Base-by-base conservation (phyloP, 176 grass and related monocot species). In the Eleusine indica region DNA sequence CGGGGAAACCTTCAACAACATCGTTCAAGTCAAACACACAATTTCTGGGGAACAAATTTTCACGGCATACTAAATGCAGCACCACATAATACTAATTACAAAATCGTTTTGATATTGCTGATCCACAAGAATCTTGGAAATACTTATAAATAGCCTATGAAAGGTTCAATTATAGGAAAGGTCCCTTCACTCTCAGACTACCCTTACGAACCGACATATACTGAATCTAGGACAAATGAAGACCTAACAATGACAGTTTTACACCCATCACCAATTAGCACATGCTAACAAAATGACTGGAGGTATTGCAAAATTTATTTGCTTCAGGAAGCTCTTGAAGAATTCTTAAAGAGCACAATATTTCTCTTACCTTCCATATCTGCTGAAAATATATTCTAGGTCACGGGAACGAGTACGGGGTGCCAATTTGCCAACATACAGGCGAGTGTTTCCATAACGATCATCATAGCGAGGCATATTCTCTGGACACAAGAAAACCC, bases 1-100 rank as follows among this genome's bases (percentile, higher is more conserved):
- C 85, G 83, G 84, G 88, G 91, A 90, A 99, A 99, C 92, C 88
- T 97, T 97, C 95, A 97, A 97, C 93, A 99, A 99, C 86, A 96
- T 99, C 87, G 88, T 89, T 94, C 76, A 92, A 93, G 93, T 96
- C 92, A 99, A 91, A 91, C 82, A 92, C 86, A 84, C 80, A 90
- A 70, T 84, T 76, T 53, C 85, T 90, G 25, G 66, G 63, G 87
- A 70, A 70, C 65, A 82, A 90, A 39, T 81, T 89, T 90, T 80
- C 46, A 93, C 52, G 80, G 73, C 38, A 91, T 86, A 80, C 67
- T 73, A 82, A 64, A 70, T 77, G 79, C 80, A 79, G 68, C 54
- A 80, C 83, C 52, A 83, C 15, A 79, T 47, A 87, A 53, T 39
- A 83, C 74, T 83, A 77, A 76, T 57, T 51, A 79, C 75, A 64